A percentile compares a stretch with the other conserved stretches of the same genome.
Conservation (phyloP, 2,329 filamentous ascomycete genomes). For the Fusarium oxysporum region DNA sequence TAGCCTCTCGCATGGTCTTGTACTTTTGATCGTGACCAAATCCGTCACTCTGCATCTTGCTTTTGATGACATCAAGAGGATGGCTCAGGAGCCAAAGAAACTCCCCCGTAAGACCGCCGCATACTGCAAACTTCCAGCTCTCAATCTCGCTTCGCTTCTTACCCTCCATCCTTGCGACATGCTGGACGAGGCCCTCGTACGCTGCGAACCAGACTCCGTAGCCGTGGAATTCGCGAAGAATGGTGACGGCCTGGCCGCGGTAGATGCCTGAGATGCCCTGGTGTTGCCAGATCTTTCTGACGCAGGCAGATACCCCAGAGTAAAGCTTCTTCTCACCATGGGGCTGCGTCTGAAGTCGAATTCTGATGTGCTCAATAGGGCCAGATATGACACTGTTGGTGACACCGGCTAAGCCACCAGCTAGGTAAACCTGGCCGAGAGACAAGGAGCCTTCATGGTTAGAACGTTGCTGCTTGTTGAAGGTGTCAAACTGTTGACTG, state of each 20-base stretch:
- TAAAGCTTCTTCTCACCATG: not conserved
- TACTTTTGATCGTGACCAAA: not conserved
- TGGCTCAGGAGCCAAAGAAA: not conserved
- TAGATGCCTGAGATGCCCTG: not conserved
- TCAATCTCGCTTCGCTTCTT: not conserved
- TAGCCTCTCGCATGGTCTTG: not conserved
- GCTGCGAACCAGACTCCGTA: not conserved
- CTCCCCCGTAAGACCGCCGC: not conserved
- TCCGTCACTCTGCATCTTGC: not conserved
- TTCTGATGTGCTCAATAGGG: not conserved
- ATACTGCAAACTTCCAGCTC: not conserved
- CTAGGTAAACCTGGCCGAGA: not conserved
- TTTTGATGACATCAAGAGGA: not conserved
- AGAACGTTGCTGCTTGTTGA: not conserved
- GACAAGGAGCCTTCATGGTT: not conserved
- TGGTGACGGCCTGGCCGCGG: not conserved
- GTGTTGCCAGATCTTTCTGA: not conserved
- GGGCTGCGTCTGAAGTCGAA: not conserved
- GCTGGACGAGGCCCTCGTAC: not conserved
- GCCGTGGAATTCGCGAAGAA: not conserved
- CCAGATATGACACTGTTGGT: not conserved
- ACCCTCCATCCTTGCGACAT: not conserved
- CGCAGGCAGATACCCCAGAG: not conserved
- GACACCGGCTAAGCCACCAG: not conserved
- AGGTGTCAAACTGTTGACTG: not conserved